Base-by-base conservation (phyloP, 139 green algal species). In the Coelastrella sp. region DNA sequence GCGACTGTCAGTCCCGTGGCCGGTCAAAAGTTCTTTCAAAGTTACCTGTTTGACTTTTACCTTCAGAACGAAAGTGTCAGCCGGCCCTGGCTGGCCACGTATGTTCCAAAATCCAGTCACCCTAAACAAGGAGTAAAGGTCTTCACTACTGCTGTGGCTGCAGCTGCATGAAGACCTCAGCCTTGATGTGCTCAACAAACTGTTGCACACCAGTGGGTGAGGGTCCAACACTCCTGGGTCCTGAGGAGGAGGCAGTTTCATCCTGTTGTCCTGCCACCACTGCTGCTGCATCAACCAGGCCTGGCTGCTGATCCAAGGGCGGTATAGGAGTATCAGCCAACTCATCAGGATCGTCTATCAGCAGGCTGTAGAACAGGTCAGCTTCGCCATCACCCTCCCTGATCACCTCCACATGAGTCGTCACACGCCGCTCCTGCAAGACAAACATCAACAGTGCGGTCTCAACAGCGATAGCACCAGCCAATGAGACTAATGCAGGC, bases 341-440 rank as follows among this genome's bases (percentile, higher is more conserved):
- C 61, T 83, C 76, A 61, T 93, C 94, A 4, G 92, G 92, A 84
- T 98, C 96, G 82, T 98, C 96, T 22, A 98, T 92, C 89, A 98
- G 89, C 84, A 95, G 93, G 63, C 86, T 75, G n/a, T 94, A 89
- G 76, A 98, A 97, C 25, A 94, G 76, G 7, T 92, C 87, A 1
- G 89, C 82, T 63, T 94, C 93, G 56, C 94, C 93, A 15, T 73
- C 72, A 8, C 94, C 96, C 78, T 97, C 93, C 19, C 90, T 90
- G 35, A 98, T 80, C 66, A 96, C 93, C 59, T 93, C 85, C 73
- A 98, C 90, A 57, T 93, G 91, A 9, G 96, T 96, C 9, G 93
- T 97, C 58, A 97, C 89, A 6, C 92, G 93, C 6, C 96, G 91
- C 73, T 95, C 94, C 85, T 92, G 87, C 58, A 73, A 6, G 11